Evolutionary conservation across 208 protist genomes (phyloP).

Genomic region (Crithidia brevicula): DNA sequence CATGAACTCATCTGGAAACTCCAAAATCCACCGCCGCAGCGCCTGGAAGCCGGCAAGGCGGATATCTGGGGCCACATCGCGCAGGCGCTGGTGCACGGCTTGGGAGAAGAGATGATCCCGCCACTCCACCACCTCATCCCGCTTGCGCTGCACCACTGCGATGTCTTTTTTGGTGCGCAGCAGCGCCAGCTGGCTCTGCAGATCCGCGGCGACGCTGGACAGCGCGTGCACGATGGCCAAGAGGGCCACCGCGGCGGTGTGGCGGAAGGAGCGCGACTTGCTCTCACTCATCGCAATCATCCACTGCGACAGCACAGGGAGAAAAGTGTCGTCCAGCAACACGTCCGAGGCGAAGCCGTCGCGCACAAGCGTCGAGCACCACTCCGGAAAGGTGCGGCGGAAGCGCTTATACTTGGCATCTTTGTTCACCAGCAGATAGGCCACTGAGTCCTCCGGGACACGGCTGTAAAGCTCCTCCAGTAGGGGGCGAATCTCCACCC

Average conservation of each 20-base stretch:
- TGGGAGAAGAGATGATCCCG: conserved; percentile 85
- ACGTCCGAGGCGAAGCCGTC: conserved; percentile 59
- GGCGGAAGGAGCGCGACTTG: conserved; percentile 85
- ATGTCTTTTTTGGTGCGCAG: conserved; percentile 56
- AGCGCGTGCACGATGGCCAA: conserved; percentile 80
- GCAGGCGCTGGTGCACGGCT: conserved; percentile 80
- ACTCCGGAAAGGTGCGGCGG: conserved; percentile 57
- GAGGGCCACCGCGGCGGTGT: conserved; percentile 79
- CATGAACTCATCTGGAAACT: conserved; percentile 81
- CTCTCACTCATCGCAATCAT: conserved; percentile 91
- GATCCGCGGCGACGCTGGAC: conserved; percentile 47
- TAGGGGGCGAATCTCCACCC: conserved; percentile 62
- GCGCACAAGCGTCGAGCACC: conserved; percentile 71
- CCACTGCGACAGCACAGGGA: conserved; percentile 75
- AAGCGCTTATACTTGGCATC: conserved; percentile 72
- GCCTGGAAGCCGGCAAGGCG: conserved; percentile 72
- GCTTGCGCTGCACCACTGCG: conserved; percentile 43
- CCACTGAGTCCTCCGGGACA: conserved; percentile 66
- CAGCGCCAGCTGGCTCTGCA: conserved; percentile 53
- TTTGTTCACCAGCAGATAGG: conserved; percentile 83
- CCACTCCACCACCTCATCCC: conserved; percentile 55
- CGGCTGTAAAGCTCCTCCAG: conserved; percentile 88
- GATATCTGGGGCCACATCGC: conserved; percentile 87
- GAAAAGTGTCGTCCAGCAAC: conserved; percentile 57
- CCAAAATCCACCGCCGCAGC: conserved; percentile 77